A percentile compares a stretch with the other conserved stretches of the same genome.
Evolutionary conservation across 2,329 filamentous ascomycete genomes (phyloP).

Genomic region (Chaetomium sp.): DNA sequence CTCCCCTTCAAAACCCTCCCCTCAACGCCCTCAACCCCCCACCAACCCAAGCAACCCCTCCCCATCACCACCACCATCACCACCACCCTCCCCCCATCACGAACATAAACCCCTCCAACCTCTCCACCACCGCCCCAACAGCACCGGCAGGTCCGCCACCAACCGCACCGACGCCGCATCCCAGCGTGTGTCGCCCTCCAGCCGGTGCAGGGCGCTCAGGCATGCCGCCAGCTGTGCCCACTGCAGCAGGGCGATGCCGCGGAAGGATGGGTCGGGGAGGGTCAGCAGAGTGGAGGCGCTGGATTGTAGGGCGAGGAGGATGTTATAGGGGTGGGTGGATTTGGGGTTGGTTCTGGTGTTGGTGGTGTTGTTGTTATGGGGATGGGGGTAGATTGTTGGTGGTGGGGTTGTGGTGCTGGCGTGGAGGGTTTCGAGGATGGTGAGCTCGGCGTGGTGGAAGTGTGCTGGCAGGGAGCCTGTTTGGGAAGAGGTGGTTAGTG

Average conservation of each 20-base stretch:
- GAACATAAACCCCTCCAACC: neutral
- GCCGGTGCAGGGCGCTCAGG: constrained; percentile 42
- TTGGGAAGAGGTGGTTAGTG: neutral
- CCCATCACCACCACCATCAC: neutral
- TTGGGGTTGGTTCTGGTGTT: constrained; percentile 20
- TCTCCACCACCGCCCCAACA: neutral
- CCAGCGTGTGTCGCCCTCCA: constrained; percentile 25
- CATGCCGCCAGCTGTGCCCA: constrained; percentile 44
- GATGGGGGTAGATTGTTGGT: neutral
- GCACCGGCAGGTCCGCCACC: neutral
- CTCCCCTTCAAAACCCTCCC: neutral
- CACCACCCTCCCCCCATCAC: neutral
- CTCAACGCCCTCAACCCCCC: neutral
- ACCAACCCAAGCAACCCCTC: neutral
- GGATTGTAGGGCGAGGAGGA: constrained; percentile 40
- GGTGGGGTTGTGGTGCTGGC: neutral
- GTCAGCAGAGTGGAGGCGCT: constrained; percentile 41
- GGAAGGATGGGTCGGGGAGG: constrained; percentile 26
- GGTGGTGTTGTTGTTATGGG: constrained; percentile 20
- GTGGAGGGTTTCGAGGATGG: constrained; percentile 34
- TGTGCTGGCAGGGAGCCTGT: constrained; percentile 8
- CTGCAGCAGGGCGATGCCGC: constrained; percentile 42
- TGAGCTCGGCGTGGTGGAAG: constrained; percentile 23
- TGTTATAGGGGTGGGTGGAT: constrained; percentile 38
- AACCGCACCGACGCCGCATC: neutral